A percentile compares a stretch with the other conserved stretches of the same genome.
These are phyloP conservation scores for Pyrus communis DNA, from an alignment of 306 rosid genomes.

Conservation along the genomic window DNA sequence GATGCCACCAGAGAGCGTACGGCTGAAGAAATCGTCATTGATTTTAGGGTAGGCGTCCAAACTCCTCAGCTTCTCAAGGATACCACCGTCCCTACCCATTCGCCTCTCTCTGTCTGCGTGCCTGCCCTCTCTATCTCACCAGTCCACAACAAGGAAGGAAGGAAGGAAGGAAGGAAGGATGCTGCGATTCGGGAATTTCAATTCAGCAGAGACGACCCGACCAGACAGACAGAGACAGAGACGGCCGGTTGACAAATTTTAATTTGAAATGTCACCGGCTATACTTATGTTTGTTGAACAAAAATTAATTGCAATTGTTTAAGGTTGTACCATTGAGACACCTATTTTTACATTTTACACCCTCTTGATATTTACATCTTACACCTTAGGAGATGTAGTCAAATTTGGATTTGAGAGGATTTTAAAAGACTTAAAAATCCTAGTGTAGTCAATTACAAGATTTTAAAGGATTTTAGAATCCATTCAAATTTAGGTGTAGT, in stretches of 20 bases:
- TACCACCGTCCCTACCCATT: constrained; percentile 37
- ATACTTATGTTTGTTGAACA: neutral
- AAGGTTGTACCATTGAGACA: too few species aligned
- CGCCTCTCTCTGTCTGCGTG: neutral
- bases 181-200: neutral
- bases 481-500: too few species aligned
- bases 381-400: too few species aligned
- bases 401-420: too few species aligned
- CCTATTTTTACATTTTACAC: too few species aligned
- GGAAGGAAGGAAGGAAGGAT: neutral
- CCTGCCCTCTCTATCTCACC: neutral
- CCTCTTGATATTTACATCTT: too few species aligned
- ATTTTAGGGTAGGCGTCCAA: constrained; percentile 92
- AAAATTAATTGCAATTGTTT: too few species aligned
- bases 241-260: neutral
- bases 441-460: too few species aligned
- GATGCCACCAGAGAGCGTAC: constrained; percentile 85
- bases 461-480: too few species aligned
- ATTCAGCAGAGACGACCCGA: neutral
- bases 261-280: neutral
- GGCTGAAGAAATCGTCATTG: constrained; percentile 81
- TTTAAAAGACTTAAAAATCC: too few species aligned
- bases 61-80: constrained; percentile 68
- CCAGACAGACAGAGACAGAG: neutral
- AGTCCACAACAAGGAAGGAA: neutral